Base-by-base conservation (phyloP, 805 yeast species). In the Helenozyma rhizophorensis region DNA sequence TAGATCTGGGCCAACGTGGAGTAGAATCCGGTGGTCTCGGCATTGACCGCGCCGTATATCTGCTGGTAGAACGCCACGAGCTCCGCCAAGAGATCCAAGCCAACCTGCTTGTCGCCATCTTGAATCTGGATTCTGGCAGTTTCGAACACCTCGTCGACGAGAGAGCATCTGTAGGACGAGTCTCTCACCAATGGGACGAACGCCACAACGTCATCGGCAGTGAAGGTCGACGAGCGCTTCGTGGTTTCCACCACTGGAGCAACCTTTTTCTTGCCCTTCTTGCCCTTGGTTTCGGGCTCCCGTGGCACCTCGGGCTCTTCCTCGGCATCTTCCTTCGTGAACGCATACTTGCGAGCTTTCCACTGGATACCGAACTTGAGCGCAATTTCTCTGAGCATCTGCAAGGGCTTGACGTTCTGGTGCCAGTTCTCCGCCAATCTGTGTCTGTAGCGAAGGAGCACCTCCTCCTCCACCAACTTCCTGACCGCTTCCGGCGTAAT, bases 291-390 rank as follows among this genome's bases (percentile, higher is more conserved):
- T 16, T 40, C 50, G 10, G 32, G 39, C 3, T 44, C 30, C 6
- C 43, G 39, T 4, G 48, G 34, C 8, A 49, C 42, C 31, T 53
- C 57, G 8, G 32, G 23, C 4, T 58, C 70, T 10, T 52, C 36
- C 16, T 46, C 35, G n/a, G 45, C 39, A 19, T 58, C 64, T 27
- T 67, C 76, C 27, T 54, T 53, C 21, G 75, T 67, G 54, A 76
- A 75, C 9, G 55, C 61, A 51, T 75, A 79, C 9, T 61, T 52
- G 40, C 61, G 70, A 9, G 73, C 66, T 39, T 67, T 61, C 84
- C 95, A 81, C 65, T 93, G 98, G 33, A 90, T 76, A 60, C 97
- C 97, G 47, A 80, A 76, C 59, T 84, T 83, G 33, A 66, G 49
- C 9, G 96, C 78, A 42, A 88, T 68, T 45, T 80, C 83, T 61